phyloP scores from a whole-genome alignment of 129 eudicot species.

The Arctium lappa region DNA sequence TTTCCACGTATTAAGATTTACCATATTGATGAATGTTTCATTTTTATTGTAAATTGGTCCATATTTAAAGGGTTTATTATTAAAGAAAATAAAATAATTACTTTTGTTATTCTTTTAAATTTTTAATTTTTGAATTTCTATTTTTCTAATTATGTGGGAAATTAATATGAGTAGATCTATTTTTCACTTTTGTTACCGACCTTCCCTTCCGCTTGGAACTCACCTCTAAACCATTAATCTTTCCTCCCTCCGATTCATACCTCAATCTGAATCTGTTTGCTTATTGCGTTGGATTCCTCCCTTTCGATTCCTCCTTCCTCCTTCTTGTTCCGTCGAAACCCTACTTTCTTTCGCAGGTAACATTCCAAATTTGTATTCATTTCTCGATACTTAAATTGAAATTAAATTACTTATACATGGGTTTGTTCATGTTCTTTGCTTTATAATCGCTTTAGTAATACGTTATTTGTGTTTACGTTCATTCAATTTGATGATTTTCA shows the following conservation, averaged over 20 bases:
- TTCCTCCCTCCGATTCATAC: conserved; percentile 1
- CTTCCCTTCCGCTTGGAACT: background rate
- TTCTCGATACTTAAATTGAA: background rate
- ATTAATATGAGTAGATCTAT: background rate
- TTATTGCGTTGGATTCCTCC: conserved; percentile 11
- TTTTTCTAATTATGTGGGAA: background rate
- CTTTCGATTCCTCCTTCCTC: conserved; percentile 1
- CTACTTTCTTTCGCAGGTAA: conserved; percentile 31
- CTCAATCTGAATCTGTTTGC: background rate
- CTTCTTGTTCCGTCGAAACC: conserved; percentile 21
- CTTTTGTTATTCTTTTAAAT: no score
- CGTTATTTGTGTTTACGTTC: background rate
- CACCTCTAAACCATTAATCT: background rate
- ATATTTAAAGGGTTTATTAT: no score
- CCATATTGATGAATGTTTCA: no score
- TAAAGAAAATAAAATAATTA: no score
- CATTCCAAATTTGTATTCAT: background rate
- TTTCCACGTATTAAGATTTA: no score
- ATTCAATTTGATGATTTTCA: background rate
- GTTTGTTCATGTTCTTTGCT: conserved; percentile 6
- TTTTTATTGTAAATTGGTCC: no score
- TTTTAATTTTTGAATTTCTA: no score
- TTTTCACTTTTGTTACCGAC: conserved; percentile 23
- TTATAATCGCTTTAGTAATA: background rate
- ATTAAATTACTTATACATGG: background rate